A percentile compares a stretch with the other conserved stretches of the same genome.
Evolutionary conservation across 257 asterid genomes (phyloP).

Genomic region (Coffea canephora): DNA sequence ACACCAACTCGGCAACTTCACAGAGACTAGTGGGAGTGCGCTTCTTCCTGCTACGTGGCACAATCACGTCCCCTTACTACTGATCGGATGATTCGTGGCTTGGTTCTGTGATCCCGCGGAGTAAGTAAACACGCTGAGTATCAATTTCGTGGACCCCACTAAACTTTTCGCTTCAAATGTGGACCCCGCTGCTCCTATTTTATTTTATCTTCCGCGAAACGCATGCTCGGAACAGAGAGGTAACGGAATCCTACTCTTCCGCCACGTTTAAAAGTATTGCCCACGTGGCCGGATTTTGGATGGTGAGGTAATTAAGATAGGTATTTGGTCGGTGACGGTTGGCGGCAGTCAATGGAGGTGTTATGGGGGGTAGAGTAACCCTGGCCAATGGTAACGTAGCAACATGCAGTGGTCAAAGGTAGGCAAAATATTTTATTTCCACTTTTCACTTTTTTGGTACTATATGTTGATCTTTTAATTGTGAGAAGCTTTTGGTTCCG

Average conservation of each 20-base stretch:
- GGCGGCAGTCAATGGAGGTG: background rate
- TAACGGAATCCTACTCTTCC: background rate
- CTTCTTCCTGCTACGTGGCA: background rate
- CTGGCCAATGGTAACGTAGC: background rate
- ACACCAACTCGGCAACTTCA: too few species aligned
- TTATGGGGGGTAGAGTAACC: background rate
- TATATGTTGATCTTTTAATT: background rate
- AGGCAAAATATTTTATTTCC: background rate
- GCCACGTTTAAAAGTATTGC: background rate
- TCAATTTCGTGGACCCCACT: background rate
- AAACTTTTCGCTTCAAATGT: too few species aligned
- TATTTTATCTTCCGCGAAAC: background rate
- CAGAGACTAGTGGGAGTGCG: too few species aligned
- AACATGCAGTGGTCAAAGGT: background rate
- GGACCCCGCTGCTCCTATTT: background rate
- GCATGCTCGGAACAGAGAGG: background rate
- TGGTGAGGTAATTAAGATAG: background rate
- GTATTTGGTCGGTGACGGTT: background rate
- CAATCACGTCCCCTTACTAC: background rate
- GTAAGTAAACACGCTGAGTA: background rate
- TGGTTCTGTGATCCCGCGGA: background rate
- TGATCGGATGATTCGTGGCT: background rate
- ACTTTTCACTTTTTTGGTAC: background rate
- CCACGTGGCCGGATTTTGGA: background rate
- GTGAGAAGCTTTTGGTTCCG: background rate